phyloP scores from a whole-genome alignment of 345 rosid species.

The Salix caprea region DNA sequence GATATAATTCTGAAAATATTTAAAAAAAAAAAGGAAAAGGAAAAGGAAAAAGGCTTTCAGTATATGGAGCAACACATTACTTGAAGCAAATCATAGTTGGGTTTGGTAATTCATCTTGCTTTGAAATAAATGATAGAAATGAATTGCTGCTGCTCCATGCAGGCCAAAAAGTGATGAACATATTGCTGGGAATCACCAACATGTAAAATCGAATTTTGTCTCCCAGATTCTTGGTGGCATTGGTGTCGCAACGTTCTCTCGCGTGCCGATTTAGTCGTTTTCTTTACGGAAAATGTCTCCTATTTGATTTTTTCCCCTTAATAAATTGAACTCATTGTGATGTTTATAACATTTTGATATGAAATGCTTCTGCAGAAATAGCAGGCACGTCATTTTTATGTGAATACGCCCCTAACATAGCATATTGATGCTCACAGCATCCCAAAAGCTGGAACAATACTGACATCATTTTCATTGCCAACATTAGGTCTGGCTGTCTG shows the following conservation, averaged over 20 bases:
- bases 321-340: not conserved
- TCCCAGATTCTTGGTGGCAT: not conserved
- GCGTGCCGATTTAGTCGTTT: not conserved
- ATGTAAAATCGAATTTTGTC: not conserved
- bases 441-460: no score
- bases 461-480: not conserved
- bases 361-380: not conserved
- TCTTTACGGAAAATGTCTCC: not conserved
- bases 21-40: no score
- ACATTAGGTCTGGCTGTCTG: not conserved
- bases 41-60: no score
- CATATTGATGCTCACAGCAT: not conserved
- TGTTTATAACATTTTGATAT: not conserved
- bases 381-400: not conserved
- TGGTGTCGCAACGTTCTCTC: not conserved
- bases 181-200: not conserved
- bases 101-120: not conserved
- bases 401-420: not conserved
- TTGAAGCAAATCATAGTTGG: not conserved
- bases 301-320: not conserved
- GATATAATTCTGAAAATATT: no score
- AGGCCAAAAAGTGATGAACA: slow-evolving; percentile 35
- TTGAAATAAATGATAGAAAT: no score
- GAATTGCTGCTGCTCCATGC: slow-evolving; percentile 22
- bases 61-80: not conserved